Evolutionary conservation across 371 early-diverging fungal species (phyloP), one percentile per base, ranked within the genome.

Genomic region (Lichtheimia hyalospora): DNA sequence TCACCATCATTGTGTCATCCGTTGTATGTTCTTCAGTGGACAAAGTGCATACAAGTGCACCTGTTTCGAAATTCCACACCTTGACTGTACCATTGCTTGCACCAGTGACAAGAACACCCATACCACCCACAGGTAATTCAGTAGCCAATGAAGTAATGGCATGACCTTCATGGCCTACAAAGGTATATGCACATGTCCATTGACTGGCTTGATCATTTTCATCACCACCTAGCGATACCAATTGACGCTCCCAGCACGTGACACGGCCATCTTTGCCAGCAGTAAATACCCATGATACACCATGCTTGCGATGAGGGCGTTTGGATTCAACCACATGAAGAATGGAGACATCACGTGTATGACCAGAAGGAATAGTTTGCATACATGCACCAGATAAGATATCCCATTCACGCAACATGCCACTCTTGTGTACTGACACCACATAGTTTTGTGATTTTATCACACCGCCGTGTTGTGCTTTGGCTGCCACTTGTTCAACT

Each of bases 11-110:
- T 16, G 14, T 5, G 0, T 46, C 4, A 39, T 40, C 16, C 12
- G 3, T 16, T 8, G 44, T 8, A 4, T 21, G 15, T 6, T 23
- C 23, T 1, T 50, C 34, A 34, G 34, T 8, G 6, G 34, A 28
- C 20, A 57, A 52, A 1, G 67, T 68, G 18, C 67, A 67, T 2
- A 78, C 51, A 3, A 53, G 74, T 61, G 84, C 79, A 14, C 90
- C 87, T 0, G 89, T 85, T 52, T 91, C 85, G 3, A 87, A 66
- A 63, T 89, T 81, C 93, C 93, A 94, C 18, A 92, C 86, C 25
- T 87, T 79, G 55, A 93, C 84, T 1, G 88, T 83, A 61, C 83
- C 79, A 67, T 94, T 92, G 55, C 84, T 89, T 14, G 91, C 89
- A 25, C 92, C 95, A 0, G 93, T 84, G 4, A 92, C 87, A 16